These are phyloP conservation scores for Nigrograna mackinnonii DNA, from an alignment of 2,329 filamentous ascomycete genomes.

Conservation along the genomic window DNA sequence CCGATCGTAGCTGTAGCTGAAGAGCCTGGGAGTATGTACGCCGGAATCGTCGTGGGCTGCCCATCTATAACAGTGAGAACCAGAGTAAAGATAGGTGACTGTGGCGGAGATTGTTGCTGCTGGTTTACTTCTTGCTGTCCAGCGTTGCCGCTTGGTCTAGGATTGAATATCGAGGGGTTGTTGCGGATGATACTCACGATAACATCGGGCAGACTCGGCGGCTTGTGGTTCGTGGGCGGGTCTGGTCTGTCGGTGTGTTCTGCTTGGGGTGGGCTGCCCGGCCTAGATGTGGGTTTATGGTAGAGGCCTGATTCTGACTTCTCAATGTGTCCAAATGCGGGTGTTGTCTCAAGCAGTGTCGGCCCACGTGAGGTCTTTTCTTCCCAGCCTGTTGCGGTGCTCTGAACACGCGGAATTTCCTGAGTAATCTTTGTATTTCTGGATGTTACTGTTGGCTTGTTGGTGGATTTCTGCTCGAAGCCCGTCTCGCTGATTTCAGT, in stretches of 20 bases:
- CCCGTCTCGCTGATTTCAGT: constrained; percentile 7
- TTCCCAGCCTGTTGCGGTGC: background rate
- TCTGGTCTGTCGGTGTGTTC: too few relatives aligned
- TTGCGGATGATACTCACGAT: too few relatives aligned
- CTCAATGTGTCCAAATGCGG: background rate
- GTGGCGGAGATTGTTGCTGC: too few relatives aligned
- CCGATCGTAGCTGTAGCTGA: constrained; percentile 14
- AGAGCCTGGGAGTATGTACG: constrained; percentile 14
- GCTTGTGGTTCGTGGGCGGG: too few relatives aligned
- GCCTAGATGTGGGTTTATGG: background rate
- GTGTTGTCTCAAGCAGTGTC: background rate
- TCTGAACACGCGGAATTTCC: background rate
- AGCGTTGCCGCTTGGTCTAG: too few relatives aligned
- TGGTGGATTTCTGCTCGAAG: constrained; percentile 1
- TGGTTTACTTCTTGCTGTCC: too few relatives aligned
- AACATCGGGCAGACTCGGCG: too few relatives aligned
- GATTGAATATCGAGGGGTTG: too few relatives aligned
- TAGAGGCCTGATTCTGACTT: too few relatives aligned
- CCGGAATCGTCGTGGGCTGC: constrained; percentile 10
- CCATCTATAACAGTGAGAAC: constrained; percentile 16
- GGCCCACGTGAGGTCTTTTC: background rate
- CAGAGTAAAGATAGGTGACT: constrained; percentile 14
- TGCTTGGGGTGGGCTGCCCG: background rate
- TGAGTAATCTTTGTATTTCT: background rate
- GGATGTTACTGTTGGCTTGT: background rate